phyloP scores from a whole-genome alignment of 306 rosid genomes.

The Cicer cuneatum region DNA sequence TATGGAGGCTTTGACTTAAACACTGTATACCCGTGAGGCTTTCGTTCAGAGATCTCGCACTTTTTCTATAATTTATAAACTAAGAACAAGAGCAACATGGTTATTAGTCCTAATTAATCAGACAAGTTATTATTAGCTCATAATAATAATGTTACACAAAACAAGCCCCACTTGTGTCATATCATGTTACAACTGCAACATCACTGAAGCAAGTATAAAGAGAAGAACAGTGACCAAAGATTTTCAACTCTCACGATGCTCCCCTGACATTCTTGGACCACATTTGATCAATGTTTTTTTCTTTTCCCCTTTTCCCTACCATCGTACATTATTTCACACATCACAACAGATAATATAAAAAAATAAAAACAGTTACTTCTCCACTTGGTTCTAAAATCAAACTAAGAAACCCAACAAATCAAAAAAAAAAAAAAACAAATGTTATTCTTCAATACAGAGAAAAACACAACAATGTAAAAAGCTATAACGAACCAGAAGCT shows the following conservation, averaged over 20 bases:
- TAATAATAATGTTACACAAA: not conserved
- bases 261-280: constrained; percentile 50
- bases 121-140: constrained; percentile 16
- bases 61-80: not conserved
- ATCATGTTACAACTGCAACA: constrained; percentile 42
- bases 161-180: constrained; percentile 54
- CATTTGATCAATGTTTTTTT: constrained; percentile 32
- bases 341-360: not conserved
- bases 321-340: constrained; percentile 34
- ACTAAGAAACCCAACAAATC: not conserved
- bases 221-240: constrained; percentile 35
- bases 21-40: constrained; percentile 36
- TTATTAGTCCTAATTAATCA: constrained; percentile 33
- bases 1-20: constrained; percentile 16
- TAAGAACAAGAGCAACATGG: constrained; percentile 21
- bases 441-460: not conserved
- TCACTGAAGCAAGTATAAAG: constrained; percentile 47
- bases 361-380: constrained; percentile 28
- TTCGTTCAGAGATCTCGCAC: constrained; percentile 6
- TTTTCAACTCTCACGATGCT: constrained; percentile 34
- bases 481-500: too few species aligned
- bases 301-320: not conserved
- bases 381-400: constrained; percentile 27
- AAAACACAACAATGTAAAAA: not conserved
- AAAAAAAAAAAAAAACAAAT: not conserved